Percentiles rank a stretch among this genome's conserved stretches.
These are phyloP conservation scores for Zalerion maritima DNA, from an alignment of 495 filamentous ascomycete genomes.

Conservation along the genomic window DNA sequence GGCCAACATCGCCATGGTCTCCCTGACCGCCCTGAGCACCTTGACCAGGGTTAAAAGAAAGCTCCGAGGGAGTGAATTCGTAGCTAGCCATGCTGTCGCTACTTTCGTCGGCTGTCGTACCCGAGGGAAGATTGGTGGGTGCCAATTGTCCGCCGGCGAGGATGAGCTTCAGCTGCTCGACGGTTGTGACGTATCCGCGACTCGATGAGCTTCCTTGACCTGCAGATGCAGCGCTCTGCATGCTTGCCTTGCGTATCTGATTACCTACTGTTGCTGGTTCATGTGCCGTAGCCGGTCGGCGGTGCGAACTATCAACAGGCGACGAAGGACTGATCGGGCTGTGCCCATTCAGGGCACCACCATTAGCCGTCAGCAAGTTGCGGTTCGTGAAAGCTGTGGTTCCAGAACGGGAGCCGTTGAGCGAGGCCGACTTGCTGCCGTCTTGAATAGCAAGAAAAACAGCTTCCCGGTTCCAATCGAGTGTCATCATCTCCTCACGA, in stretches of 20 bases:
- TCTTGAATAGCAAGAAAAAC: conserved; percentile 53
- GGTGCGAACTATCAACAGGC: conserved; percentile 15
- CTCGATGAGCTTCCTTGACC: conserved; percentile 40
- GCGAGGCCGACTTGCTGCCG: conserved; percentile 51
- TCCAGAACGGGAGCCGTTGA: conserved; percentile 55
- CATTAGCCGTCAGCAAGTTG: conserved; percentile 43
- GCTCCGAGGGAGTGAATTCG: conserved; percentile 36
- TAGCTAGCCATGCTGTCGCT: conserved; percentile 46
- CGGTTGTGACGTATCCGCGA: conserved; percentile 55
- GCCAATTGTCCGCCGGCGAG: conserved; percentile 37
- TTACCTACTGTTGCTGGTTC: no score
- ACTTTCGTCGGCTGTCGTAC: conserved; percentile 28
- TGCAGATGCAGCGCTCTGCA: conserved; percentile 33
- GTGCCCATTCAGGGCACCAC: conserved; percentile 26
- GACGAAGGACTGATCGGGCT: conserved; percentile 16
- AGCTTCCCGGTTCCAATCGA: conserved; percentile 59
- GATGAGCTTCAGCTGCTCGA: conserved; percentile 75
- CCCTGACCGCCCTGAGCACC: conserved; percentile 9
- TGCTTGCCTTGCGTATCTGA: conserved; percentile 25
- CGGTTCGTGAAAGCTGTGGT: conserved; percentile 38
- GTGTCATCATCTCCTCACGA: conserved; percentile 54
- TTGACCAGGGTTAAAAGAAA: conserved; percentile 30
- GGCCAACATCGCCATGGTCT: conserved; percentile 6
- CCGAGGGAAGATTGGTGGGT: no score
- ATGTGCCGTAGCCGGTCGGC: no score